Base-by-base conservation (phyloP, 495 filamentous ascomycete genomes). In the Hypoxylon subgilvum region DNA sequence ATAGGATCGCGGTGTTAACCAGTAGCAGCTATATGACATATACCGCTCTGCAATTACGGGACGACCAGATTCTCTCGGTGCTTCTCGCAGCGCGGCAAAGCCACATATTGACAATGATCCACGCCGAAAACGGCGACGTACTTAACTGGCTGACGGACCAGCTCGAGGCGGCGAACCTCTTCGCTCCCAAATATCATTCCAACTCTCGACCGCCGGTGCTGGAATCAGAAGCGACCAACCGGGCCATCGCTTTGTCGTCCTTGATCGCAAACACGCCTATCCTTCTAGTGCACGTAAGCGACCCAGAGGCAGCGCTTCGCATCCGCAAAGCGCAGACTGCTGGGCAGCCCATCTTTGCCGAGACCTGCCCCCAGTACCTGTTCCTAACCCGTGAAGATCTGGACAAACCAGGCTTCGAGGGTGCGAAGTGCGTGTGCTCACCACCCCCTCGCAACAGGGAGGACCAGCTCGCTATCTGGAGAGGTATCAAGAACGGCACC, bases 311-410 rank as follows among this genome's bases (percentile, higher is more conserved):
- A 0, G 75, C 80, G 6, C 52, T 57, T n/a, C 75, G 79, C 46
- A 82, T 87, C 60, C 74, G 80, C 16, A 53, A 70, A 7, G 84
- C 84, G 3, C 84, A 87, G 57, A 82, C 78, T 1, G 61, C 68
- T 31, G 73, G 80, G 0, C 73, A 85, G 17, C 83, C 84, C 1
- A 72, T 87, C 3, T 80, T 84, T 62, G 84, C 81, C 10, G 84
- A 87, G 68, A 87, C 84, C 7, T 86, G 84, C 62, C 84, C 84
- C 5, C 84, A 87, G 49, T 87, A 87, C 60, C 72, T 86, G n/a
- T 83, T 83, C 57, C 73, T 87, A 2, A 82, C 79, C 3, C 73
- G 79, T 4, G 77, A 81, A 32, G 73, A 74, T 49, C 67, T 85
- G 17, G 73, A 77, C 44, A 69, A 70, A 16, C 75, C 76, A 3